Evolutionary conservation across 1,284 basidiomycete genomes (phyloP).

Genomic region (Cryptococcus deneoformans): DNA sequence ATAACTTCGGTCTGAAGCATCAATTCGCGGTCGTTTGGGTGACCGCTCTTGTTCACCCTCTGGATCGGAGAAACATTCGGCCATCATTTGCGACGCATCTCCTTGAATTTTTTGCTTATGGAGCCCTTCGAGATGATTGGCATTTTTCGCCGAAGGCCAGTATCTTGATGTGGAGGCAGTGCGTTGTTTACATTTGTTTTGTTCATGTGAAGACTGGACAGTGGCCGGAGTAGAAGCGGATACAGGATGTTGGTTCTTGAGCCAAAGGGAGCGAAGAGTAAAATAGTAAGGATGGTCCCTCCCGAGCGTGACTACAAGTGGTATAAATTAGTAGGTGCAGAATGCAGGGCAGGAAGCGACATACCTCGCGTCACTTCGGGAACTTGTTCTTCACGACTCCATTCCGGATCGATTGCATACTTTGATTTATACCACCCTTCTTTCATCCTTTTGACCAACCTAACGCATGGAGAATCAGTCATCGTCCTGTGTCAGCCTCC

Average conservation of each 20-base stretch:
- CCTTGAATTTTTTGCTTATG: neutral
- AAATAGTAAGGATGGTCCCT: constrained; percentile 7
- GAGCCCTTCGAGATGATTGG: neutral
- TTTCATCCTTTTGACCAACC: constrained; percentile 4
- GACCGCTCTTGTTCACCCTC: too few relatives aligned
- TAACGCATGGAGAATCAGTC: neutral
- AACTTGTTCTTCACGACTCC: neutral
- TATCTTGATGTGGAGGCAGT: neutral
- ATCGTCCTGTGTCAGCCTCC: neutral
- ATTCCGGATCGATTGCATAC: neutral
- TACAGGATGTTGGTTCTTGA: neutral
- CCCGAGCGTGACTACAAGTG: neutral
- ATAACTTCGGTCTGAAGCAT: too few relatives aligned
- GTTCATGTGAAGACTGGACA: too few relatives aligned
- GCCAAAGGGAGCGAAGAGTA: constrained; percentile 3
- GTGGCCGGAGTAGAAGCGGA: too few relatives aligned
- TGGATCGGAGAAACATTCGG: too few relatives aligned
- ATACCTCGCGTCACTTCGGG: neutral
- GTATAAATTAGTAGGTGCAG: neutral
- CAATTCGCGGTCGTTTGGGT: too few relatives aligned
- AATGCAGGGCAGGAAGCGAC: neutral
- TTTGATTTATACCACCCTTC: neutral
- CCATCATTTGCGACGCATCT: too few relatives aligned
- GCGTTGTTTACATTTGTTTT: too few relatives aligned
- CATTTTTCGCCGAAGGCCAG: neutral